Evolutionary conservation across 768 basidiomycete species (phyloP), one percentile per base, ranked within the genome.

Genomic region (Auriscalpium orientale): DNA sequence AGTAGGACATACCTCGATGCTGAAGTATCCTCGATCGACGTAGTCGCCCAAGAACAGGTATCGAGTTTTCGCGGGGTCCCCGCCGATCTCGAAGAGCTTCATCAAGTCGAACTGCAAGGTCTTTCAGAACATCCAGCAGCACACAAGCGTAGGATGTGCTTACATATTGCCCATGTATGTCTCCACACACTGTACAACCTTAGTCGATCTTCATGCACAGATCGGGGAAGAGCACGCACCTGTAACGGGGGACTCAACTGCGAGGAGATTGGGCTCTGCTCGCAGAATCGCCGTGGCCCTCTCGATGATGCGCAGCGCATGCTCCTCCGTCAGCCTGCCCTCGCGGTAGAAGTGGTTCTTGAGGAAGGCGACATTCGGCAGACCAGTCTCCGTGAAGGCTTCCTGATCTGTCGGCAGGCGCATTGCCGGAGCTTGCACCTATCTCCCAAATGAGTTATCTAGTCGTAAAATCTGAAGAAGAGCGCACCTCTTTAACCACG

Each of bases 271-370:
- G 15, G 89, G 82, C 73, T 99, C 97, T 49, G 79, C 72, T 60
- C 81, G 81, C 65, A 99, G 75, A 20, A 98, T 62, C 60, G 91
- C 89, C 0, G 89, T 86, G n/a, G 82, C 89, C 71, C 85, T 88
- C 59, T 89, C 82, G 62, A 99, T 73, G 67, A 99, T 98, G 78
- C 86, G 97, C 60, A 97, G 68, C 4, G 97, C 97, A 70, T 98
- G 94, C 46, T 95, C 91, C 70, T 98, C 95, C 16, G 85, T 94
- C 63, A 98, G 63, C 51, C 95, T 77, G 0, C 95, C 95, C 70
- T 98, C 95, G 38, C 97, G 83, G 71, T 98, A 98, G 68, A 99
- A 98, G 73, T 99, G 97, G 65, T 98, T 98, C 77, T 98, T 99
- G 59, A 99, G 79, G 71, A 93, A 98, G 33, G 91, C 94, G 62